Evolutionary conservation across 1,139 yeast species (phyloP).

Genomic region (Taphrina wiesneri): DNA sequence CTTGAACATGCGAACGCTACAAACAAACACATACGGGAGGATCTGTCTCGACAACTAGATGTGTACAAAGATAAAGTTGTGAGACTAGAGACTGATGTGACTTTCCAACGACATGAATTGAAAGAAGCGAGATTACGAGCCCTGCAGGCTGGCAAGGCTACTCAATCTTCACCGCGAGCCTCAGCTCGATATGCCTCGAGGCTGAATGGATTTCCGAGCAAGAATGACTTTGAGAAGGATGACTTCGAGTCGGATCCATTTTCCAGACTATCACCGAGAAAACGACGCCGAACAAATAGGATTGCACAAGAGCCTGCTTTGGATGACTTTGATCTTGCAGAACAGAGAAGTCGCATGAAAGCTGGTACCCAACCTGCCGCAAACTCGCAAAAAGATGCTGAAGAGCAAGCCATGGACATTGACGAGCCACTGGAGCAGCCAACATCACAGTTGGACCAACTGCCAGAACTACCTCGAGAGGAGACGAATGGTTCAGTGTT

Average conservation of each 20-base stretch:
- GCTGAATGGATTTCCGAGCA: not conserved
- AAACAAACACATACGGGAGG: not conserved
- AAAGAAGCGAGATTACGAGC: conserved; percentile 14
- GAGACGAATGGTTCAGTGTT: not conserved
- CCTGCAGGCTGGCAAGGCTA: not conserved
- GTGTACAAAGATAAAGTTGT: not conserved
- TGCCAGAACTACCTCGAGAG: not conserved
- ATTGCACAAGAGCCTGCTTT: not conserved
- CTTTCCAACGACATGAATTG: conserved; percentile 26
- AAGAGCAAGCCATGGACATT: not conserved
- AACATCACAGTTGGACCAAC: not conserved
- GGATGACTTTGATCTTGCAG: conserved; percentile 20
- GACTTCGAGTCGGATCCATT: not conserved
- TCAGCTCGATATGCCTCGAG: not conserved
- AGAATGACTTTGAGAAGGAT: conserved; percentile 4
- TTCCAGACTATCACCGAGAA: not conserved
- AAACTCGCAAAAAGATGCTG: not conserved
- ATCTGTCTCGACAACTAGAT: not conserved
- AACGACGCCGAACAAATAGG: conserved; percentile 1
- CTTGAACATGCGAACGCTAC: conserved; percentile 5
- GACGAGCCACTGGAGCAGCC: not conserved
- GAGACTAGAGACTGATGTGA: conserved; percentile 7
- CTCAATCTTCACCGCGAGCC: not conserved
- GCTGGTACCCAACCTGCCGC: not conserved
- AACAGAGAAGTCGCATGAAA: not conserved